A percentile compares a stretch with the other conserved stretches of the same genome.
phyloP scores from a whole-genome alignment of 2,329 filamentous ascomycete species.

The Fusarium verticillioides region DNA sequence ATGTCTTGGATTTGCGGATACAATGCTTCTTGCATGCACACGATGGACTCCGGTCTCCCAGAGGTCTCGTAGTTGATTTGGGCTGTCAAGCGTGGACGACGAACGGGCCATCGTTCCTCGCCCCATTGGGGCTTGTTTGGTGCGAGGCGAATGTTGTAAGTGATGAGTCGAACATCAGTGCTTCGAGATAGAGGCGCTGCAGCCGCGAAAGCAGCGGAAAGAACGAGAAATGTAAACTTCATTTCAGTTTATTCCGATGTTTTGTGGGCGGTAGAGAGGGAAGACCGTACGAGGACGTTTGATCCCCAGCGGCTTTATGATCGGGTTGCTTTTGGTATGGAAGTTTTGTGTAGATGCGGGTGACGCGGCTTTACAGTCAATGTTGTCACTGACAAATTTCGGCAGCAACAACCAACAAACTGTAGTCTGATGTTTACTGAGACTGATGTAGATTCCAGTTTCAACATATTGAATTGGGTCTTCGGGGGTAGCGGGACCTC shows the following conservation, averaged over 20 bases:
- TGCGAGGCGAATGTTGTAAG: constrained; percentile 73
- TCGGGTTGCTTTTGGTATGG: background rate
- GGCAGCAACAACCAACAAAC: background rate
- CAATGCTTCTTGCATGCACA: constrained; percentile 76
- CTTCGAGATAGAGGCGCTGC: constrained; percentile 21
- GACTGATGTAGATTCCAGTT: background rate
- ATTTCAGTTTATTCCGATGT: constrained; percentile 12
- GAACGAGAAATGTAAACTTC: constrained; percentile 26
- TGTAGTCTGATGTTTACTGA: background rate
- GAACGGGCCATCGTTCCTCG: constrained; percentile 67
- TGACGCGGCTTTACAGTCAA: background rate
- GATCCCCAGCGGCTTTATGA: background rate
- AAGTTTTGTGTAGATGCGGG: background rate
- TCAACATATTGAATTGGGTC: background rate
- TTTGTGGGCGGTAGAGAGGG: background rate
- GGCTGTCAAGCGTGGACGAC: constrained; percentile 62
- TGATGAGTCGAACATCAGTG: constrained; percentile 63
- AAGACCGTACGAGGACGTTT: background rate
- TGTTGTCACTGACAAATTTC: background rate
- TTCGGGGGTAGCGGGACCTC: background rate
- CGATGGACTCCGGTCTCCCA: constrained; percentile 59
- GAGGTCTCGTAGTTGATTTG: constrained; percentile 63
- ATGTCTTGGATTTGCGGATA: constrained; percentile 69
- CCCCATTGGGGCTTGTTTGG: constrained; percentile 58
- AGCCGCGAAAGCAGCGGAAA: constrained; percentile 17